A percentile compares a stretch with the other conserved stretches of the same genome.
phyloP scores from a whole-genome alignment of 495 filamentous ascomycete species.

The Penicillium arizonense region DNA sequence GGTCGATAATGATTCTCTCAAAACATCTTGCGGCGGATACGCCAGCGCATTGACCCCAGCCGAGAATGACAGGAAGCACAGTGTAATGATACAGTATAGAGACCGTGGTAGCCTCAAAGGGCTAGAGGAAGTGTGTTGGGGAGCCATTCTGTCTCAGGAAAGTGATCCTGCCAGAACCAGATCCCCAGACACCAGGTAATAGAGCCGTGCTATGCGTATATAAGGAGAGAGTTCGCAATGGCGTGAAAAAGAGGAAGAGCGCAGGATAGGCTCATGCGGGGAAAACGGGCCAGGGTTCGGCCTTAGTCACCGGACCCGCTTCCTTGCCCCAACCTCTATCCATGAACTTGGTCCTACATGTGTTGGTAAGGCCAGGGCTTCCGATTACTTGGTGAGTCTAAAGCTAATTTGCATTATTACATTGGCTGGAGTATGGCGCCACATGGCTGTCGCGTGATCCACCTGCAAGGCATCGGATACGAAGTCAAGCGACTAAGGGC shows the following conservation, averaged over 20 bases:
- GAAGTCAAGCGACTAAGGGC: background rate
- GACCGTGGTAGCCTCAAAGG: slow-evolving; percentile 11
- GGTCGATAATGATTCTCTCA: slow-evolving; percentile 5
- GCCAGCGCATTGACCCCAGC: slow-evolving; percentile 29
- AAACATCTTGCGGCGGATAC: slow-evolving; percentile 25
- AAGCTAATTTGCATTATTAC: background rate
- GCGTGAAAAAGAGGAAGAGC: background rate
- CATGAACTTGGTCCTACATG: no score
- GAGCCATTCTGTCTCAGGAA: slow-evolving; percentile 15
- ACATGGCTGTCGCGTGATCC: slow-evolving; percentile 18
- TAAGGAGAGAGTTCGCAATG: background rate
- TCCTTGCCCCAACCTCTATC: no score
- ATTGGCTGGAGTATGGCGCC: slow-evolving; percentile 2
- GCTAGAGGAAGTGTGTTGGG: slow-evolving; percentile 5
- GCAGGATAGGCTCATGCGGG: slow-evolving; percentile 17
- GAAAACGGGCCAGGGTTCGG: slow-evolving; percentile 10
- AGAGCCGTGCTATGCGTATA: slow-evolving; percentile 19
- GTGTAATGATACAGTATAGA: slow-evolving; percentile 19
- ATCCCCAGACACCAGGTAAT: slow-evolving; percentile 2
- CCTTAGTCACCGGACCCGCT: slow-evolving; percentile 20
- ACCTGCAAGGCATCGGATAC: slow-evolving; percentile 5
- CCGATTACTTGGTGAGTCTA: background rate
- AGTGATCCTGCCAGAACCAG: slow-evolving; percentile 8
- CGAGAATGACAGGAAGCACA: slow-evolving; percentile 22
- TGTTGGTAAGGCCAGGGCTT: background rate